Conservation (phyloP, 805 yeast genomes). For the Pichia occidentalis region DNA sequence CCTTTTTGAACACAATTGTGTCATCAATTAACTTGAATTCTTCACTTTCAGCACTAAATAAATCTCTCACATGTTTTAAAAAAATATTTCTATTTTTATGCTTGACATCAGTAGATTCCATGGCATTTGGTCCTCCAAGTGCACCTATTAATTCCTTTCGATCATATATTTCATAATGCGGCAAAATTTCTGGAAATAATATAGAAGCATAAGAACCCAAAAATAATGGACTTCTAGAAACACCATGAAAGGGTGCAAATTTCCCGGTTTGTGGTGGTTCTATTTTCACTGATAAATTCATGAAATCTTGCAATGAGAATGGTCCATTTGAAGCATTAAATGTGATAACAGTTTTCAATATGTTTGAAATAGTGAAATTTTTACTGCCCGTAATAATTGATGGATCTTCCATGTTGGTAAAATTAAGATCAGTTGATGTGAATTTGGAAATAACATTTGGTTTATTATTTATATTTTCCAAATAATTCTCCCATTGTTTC, state of each 20-base stretch:
- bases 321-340: conserved; percentile 36
- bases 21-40: conserved; percentile 45
- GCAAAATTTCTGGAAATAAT: conserved; percentile 51
- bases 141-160: conserved; percentile 48
- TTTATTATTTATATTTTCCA: conserved; percentile 26
- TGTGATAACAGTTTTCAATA: conserved; percentile 36
- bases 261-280: conserved; percentile 56
- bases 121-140: conserved; percentile 33
- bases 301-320: conserved; percentile 44
- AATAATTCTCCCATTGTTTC: conserved; percentile 75
- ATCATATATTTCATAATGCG: conserved; percentile 52
- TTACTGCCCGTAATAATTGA: conserved; percentile 10
- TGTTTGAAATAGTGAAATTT: background rate
- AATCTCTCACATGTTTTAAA: conserved; percentile 52
- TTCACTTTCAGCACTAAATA: conserved; percentile 54
- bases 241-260: conserved; percentile 35
- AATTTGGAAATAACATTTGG: conserved; percentile 2
- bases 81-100: conserved; percentile 36
- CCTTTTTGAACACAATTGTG: conserved; percentile 54
- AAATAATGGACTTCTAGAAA: conserved; percentile 49
- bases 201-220: conserved; percentile 62
- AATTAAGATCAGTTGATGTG: conserved; percentile 23
- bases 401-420: too few relatives aligned
- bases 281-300: conserved; percentile 54
- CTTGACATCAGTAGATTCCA: conserved; percentile 5